A percentile compares a stretch with the other conserved stretches of the same genome.
Conservation (phyloP, 2,329 filamentous ascomycete genomes). For the Cytospora paraplurivora region DNA sequence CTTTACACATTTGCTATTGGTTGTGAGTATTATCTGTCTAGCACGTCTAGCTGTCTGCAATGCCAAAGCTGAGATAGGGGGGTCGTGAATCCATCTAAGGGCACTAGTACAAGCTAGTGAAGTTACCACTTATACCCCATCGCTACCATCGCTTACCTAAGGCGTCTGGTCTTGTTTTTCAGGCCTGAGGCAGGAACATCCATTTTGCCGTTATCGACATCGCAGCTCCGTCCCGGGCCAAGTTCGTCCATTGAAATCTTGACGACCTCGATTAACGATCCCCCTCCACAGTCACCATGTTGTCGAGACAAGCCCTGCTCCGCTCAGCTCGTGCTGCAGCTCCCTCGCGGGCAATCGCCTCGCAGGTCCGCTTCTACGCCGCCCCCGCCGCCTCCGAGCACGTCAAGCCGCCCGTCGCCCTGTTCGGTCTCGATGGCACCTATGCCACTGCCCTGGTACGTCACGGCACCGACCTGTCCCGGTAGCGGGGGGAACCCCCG, state of each 20-base stretch:
- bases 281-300: slow-evolving; percentile 48
- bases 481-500: slow-evolving; percentile 23
- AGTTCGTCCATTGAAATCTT: slow-evolving; percentile 29
- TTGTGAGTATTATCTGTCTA: neutral
- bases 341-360: slow-evolving; percentile 61
- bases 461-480: slow-evolving; percentile 26
- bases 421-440: slow-evolving; percentile 96
- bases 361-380: slow-evolving; percentile 76
- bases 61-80: neutral
- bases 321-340: slow-evolving; percentile 59
- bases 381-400: slow-evolving; percentile 63
- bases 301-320: slow-evolving; percentile 61
- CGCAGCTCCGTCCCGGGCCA: slow-evolving; percentile 26
- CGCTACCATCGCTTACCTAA: slow-evolving; percentile 24
- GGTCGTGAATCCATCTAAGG: neutral
- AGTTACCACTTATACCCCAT: neutral
- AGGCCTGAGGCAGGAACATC: slow-evolving; percentile 21
- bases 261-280: slow-evolving; percentile 32
- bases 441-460: slow-evolving; percentile 98
- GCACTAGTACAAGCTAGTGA: neutral
- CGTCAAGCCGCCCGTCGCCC: slow-evolving; percentile 80
- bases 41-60: neutral
- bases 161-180: neutral
- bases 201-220: slow-evolving; percentile 27
- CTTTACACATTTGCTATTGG: neutral